Evolutionary conservation across 306 rosid species (phyloP), one percentile per base, ranked within the genome.

Genomic region (Boehmeria nivea): DNA sequence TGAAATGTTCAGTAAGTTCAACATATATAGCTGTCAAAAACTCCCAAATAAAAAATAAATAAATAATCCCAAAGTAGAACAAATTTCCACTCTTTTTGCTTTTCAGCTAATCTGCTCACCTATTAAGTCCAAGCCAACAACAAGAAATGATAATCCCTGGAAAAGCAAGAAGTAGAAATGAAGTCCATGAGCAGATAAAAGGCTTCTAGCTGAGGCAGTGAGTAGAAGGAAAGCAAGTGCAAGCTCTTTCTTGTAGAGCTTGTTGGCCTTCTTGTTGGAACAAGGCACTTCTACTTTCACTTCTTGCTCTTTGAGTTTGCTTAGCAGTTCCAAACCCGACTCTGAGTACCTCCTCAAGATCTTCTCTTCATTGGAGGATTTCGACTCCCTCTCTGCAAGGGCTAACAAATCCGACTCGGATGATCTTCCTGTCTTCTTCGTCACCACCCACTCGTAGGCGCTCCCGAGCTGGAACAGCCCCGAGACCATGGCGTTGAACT

Each of bases 401-500:
- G 96, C 84, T 25, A 87, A 39, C 40, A 93, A 79, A 67, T 93
- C 99, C 8, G 99, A 88, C 71, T 87, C 99, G 0, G 99, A 93
- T 14, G 99, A 77, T 39, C 99, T 77, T 2, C 99, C 99, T 3
- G 99, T 88, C 73, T 93, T 93, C 83, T 93, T 93, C 6, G 99
- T 93, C 65, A 87, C 96, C 12, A 93, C 89, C 99, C 99, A 93
- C 64, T 93, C 99, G 66, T 93, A 88, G 28, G 99, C 81, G 57
- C 99, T 93, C 62, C 96, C 99, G 8, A 93, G 80, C 64, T 88
- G 99, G 65, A 93, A 93, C 14, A 93, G 71, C 13, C 99, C 99
- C 0, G 99, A 93, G 52, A 93, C 62, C 99, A 93, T 93, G 72
- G 99, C 99, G 27, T 93, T 85, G 99, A 93, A 93, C 68, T 93